Evolutionary conservation across 1,139 yeast species (phyloP).

Genomic region (Magnusiomyces sp.): DNA sequence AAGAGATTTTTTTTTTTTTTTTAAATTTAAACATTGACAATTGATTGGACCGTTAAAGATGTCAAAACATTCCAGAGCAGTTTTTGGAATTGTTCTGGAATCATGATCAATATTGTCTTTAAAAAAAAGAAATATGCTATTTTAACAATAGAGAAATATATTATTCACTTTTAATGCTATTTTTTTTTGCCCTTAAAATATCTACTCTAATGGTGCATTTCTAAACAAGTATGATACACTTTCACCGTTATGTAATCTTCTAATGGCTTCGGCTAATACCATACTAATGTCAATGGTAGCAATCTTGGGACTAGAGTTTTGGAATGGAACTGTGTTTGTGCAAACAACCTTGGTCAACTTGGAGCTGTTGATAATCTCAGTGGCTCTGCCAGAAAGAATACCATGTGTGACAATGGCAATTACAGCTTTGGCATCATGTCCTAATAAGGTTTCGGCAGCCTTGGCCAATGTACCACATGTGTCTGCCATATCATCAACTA

Average conservation of each 20-base stretch:
- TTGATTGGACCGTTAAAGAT: too few species aligned
- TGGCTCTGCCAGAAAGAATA: constrained; percentile 80
- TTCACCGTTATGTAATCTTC: constrained; percentile 92
- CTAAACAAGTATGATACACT: constrained; percentile 84
- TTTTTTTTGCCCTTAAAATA: constrained; percentile 1
- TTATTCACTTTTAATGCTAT: background rate
- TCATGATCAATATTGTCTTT: constrained; percentile 36
- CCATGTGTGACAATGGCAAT: constrained; percentile 97
- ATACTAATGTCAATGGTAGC: constrained; percentile 81
- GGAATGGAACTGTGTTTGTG: constrained; percentile 91
- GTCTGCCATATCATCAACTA: constrained; percentile 98
- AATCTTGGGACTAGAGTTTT: constrained; percentile 60
- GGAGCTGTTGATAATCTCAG: constrained; percentile 71
- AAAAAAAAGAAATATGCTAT: background rate
- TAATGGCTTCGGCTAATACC: constrained; percentile 88
- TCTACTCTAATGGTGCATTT: constrained; percentile 35
- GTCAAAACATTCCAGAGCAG: too few species aligned
- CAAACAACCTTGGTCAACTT: constrained; percentile 75
- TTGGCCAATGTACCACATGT: constrained; percentile 95
- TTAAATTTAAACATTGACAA: too few species aligned
- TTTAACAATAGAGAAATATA: constrained; percentile 3
- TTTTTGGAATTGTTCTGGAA: too few species aligned
- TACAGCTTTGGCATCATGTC: constrained; percentile 66
- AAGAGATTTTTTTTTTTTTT: too few species aligned
- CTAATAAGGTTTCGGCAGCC: constrained; percentile 84